These are phyloP conservation scores for Boletus tylopilopsis DNA, from an alignment of 768 basidiomycete species.

Conservation along the genomic window DNA sequence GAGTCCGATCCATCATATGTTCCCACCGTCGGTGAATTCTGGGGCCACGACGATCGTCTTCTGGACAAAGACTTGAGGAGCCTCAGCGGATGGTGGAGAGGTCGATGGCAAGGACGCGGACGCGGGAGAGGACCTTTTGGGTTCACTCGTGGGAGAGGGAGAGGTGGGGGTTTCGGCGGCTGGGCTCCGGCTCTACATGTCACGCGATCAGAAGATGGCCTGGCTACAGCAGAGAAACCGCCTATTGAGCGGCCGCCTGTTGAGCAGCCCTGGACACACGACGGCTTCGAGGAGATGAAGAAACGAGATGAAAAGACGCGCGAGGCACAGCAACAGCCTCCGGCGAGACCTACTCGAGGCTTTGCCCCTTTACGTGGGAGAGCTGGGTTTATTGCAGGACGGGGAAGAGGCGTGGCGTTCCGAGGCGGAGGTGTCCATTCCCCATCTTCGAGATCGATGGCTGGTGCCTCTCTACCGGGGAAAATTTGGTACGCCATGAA, in stretches of 20 bases:
- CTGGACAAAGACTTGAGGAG: conserved; percentile 79
- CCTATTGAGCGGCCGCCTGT: conserved; percentile 48
- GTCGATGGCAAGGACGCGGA: conserved; percentile 68
- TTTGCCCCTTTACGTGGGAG: conserved; percentile 42
- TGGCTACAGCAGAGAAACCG: conserved; percentile 14
- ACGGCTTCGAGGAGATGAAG: conserved; percentile 87
- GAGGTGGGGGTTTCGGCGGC: conserved; percentile 41
- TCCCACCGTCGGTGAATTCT: conserved; percentile 88
- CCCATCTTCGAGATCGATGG: conserved; percentile 30
- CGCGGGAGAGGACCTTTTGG: conserved; percentile 52
- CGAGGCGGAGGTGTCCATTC: conserved; percentile 38
- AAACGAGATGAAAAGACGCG: conserved; percentile 58
- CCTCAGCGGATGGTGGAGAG: conserved; percentile 86
- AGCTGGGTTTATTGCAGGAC: conserved; percentile 40
- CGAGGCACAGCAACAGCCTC: conserved; percentile 32
- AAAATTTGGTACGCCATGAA: conserved; percentile 71
- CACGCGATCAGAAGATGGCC: conserved; percentile 20
- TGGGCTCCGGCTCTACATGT: conserved; percentile 7
- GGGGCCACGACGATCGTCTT: conserved; percentile 91
- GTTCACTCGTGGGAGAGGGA: conserved; percentile 55
- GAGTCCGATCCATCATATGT: conserved; percentile 85
- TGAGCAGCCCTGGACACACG: conserved; percentile 77
- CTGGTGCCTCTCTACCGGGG: conserved; percentile 30
- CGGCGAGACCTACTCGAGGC: conserved; percentile 31
- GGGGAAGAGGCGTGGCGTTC: conserved; percentile 46